Evolutionary conservation across 1,284 basidiomycete species (phyloP).

Genomic region (Cystobasidium pallidum): DNA sequence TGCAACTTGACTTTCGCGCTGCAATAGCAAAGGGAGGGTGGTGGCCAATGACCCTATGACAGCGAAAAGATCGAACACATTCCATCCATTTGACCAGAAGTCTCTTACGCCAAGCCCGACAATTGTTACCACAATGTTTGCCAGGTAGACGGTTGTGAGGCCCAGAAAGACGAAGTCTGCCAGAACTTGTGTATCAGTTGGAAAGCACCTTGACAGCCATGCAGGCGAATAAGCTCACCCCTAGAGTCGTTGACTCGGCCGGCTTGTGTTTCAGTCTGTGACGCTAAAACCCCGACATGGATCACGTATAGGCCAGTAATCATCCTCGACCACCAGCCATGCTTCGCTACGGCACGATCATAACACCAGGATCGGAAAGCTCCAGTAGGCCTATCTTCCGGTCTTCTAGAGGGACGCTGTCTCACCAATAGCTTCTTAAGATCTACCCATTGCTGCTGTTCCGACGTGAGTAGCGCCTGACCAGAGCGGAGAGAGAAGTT

Average conservation of each 20-base stretch:
- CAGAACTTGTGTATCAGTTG: background rate
- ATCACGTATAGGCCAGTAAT: slow-evolving; percentile 81
- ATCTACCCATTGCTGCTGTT: slow-evolving; percentile 96
- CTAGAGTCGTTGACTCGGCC: slow-evolving; percentile 66
- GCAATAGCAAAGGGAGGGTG: slow-evolving; percentile 73
- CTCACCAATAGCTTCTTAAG: slow-evolving; percentile 84
- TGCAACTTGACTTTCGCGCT: slow-evolving; percentile 24
- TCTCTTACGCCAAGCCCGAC: slow-evolving; percentile 82
- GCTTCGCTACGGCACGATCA: slow-evolving; percentile 84
- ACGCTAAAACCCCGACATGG: slow-evolving; percentile 87
- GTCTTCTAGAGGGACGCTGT: slow-evolving; percentile 82
- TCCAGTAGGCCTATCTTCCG: slow-evolving; percentile 65
- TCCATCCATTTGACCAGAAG: slow-evolving; percentile 83
- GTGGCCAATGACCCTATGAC: slow-evolving; percentile 82
- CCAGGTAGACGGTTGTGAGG: slow-evolving; percentile 72
- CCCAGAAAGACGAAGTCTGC: slow-evolving; percentile 77
- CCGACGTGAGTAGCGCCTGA: slow-evolving; percentile 76
- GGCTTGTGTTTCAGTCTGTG: slow-evolving; percentile 72
- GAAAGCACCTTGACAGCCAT: background rate
- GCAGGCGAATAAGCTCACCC: slow-evolving; percentile 61
- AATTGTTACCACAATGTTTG: slow-evolving; percentile 78
- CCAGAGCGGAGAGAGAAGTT: slow-evolving; percentile 88
- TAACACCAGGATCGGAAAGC: slow-evolving; percentile 82
- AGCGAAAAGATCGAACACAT: slow-evolving; percentile 84
- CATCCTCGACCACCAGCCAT: slow-evolving; percentile 86